phyloP scores from a whole-genome alignment of 192 early-diverging fungal species.

The Backusella tuberculispora region DNA sequence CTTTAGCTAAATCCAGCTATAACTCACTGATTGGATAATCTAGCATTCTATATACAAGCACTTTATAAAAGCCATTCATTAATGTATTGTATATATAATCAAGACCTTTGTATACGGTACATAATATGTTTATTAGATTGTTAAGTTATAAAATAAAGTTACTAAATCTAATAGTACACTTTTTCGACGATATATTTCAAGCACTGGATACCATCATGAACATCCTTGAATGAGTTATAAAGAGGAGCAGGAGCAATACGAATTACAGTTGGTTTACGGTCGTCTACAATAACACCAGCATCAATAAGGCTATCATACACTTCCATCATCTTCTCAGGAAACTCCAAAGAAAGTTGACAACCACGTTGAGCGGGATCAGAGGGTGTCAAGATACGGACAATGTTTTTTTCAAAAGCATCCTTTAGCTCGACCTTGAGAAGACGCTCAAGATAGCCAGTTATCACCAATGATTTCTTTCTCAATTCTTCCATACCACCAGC shows the following conservation, averaged over 20 bases:
- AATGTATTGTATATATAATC: no score
- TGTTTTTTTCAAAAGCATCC: slow-evolving; percentile 23
- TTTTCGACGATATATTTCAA: slow-evolving; percentile 57
- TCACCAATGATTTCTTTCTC: slow-evolving; percentile 71
- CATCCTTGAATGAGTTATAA: slow-evolving; percentile 89
- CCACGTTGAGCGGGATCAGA: slow-evolving; percentile 74
- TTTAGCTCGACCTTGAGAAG: slow-evolving; percentile 58
- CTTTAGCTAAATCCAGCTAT: not conserved
- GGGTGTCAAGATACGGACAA: slow-evolving; percentile 81
- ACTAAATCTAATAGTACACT: slow-evolving; percentile 27
- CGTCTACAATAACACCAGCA: slow-evolving; percentile 82
- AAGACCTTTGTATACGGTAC: not conserved
- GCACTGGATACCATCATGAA: slow-evolving; percentile 63
- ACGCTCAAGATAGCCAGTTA: slow-evolving; percentile 87
- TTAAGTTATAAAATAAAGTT: not conserved
- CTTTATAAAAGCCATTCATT: not conserved
- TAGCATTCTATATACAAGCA: not conserved
- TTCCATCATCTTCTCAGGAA: slow-evolving; percentile 60
- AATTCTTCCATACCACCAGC: slow-evolving; percentile 69
- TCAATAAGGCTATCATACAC: slow-evolving; percentile 66
- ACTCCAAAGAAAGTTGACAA: slow-evolving; percentile 81
- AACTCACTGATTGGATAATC: not conserved
- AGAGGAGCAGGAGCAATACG: slow-evolving; percentile 89
- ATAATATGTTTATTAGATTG: not conserved
- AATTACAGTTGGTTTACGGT: slow-evolving; percentile 90